phyloP scores from a whole-genome alignment of 352 stramenopile genomes.

The Phytophthora tubulina region DNA sequence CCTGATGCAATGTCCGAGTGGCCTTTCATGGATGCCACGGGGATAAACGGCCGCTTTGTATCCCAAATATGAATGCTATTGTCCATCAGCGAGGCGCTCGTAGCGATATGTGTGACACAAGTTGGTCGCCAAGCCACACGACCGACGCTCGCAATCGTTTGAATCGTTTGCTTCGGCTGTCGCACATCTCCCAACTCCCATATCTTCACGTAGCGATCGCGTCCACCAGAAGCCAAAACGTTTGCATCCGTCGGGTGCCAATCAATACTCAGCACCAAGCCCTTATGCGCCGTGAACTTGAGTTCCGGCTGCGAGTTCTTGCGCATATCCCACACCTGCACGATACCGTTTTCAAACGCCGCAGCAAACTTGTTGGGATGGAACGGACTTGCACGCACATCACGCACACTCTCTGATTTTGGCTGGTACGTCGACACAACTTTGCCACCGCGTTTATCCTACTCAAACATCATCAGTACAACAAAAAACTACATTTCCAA shows the following conservation, averaged over 20 bases:
- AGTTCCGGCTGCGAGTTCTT: constrained; percentile 84
- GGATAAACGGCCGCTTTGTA: constrained; percentile 85
- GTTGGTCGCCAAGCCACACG: constrained; percentile 84
- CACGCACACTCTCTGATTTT: constrained; percentile 88
- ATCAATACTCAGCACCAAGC: constrained; percentile 83
- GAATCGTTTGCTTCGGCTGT: constrained; percentile 86
- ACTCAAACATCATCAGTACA: constrained; percentile 3
- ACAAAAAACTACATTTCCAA: background rate
- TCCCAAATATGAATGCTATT: constrained; percentile 92
- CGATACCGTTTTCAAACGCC: constrained; percentile 88
- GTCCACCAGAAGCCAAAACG: constrained; percentile 79
- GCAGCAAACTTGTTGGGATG: constrained; percentile 83
- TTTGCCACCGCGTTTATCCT: constrained; percentile 82
- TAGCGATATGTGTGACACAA: constrained; percentile 84
- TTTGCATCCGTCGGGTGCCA: constrained; percentile 81
- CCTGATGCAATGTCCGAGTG: constrained; percentile 85
- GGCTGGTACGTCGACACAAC: constrained; percentile 82
- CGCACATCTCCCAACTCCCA: constrained; percentile 79
- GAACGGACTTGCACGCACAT: constrained; percentile 82
- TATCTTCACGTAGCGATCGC: constrained; percentile 90
- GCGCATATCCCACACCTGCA: constrained; percentile 90
- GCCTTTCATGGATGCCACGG: constrained; percentile 86
- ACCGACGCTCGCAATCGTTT: constrained; percentile 88
- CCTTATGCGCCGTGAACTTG: constrained; percentile 90
- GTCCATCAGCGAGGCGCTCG: constrained; percentile 86